These are phyloP conservation scores for Backusella liffmaniae DNA, from an alignment of 192 early-diverging fungal genomes.

Conservation along the genomic window DNA sequence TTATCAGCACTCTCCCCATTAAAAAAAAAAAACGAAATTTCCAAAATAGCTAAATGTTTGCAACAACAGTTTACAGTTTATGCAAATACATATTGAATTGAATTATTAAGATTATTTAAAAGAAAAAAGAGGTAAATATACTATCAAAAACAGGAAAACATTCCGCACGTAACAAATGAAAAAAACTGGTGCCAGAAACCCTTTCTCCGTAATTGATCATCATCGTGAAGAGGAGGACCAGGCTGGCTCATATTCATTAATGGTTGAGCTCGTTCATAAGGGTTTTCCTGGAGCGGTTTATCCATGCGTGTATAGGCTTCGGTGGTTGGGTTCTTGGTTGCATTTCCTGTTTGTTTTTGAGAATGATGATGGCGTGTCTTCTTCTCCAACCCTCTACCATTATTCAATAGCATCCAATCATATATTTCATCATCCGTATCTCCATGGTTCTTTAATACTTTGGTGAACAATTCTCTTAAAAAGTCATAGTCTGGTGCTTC, in stretches of 20 bases:
- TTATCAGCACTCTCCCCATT: too few species aligned
- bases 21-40: too few species aligned
- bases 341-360: background rate
- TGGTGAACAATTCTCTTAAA: constrained; percentile 79
- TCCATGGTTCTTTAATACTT: constrained; percentile 65
- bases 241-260: background rate
- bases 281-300: background rate
- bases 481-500: constrained; percentile 96
- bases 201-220: constrained; percentile 14
- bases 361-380: background rate
- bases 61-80: too few species aligned
- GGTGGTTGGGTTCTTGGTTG: background rate
- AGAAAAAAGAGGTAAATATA: background rate
- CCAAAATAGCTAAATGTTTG: too few species aligned
- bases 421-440: constrained; percentile 88
- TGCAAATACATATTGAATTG: background rate
- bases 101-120: background rate
- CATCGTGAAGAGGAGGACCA: background rate
- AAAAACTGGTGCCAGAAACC: constrained; percentile 15
- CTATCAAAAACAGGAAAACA: constrained; percentile 14
- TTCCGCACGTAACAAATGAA: constrained; percentile 14
- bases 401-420: constrained; percentile 85
- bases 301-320: background rate
- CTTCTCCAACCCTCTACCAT: constrained; percentile 49
- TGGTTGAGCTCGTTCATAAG: background rate